Evolutionary conservation across 352 stramenopile genomes (phyloP).

Genomic region (Albugo candida): DNA sequence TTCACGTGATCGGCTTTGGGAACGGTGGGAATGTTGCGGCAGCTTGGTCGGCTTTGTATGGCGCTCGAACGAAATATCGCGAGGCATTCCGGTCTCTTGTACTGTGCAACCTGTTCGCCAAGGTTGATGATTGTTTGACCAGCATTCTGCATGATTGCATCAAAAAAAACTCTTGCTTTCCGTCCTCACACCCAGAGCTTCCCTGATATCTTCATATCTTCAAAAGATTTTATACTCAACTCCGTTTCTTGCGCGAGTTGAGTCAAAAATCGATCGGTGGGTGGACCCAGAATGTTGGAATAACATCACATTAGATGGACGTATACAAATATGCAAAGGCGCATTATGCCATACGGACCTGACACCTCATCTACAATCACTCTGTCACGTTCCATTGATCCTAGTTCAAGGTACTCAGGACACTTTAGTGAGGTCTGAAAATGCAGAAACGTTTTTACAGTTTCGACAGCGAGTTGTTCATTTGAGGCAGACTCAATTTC

Average conservation of each 20-base stretch:
- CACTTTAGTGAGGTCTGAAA: conserved; percentile 66
- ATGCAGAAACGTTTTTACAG: conserved; percentile 73
- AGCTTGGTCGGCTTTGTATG: conserved; percentile 35
- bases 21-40: conserved; percentile 75
- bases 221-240: conserved; percentile 85
- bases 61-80: conserved; percentile 15
- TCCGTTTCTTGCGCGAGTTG: conserved; percentile 32
- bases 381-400: conserved; percentile 46
- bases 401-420: conserved; percentile 82
- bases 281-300: conserved; percentile 41
- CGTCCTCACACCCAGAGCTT: conserved; percentile 58
- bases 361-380: conserved; percentile 19
- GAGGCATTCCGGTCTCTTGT: conserved; percentile 46
- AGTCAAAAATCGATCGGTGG: conserved; percentile 51
- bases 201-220: conserved; percentile 70
- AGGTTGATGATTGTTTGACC: conserved; percentile 51
- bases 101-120: conserved; percentile 72
- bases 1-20: conserved; percentile 79
- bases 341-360: conserved; percentile 65
- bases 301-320: conserved; percentile 75
- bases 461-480: too few relatives aligned
- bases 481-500: conserved; percentile 16
- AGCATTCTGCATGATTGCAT: conserved; percentile 59
- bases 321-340: conserved; percentile 59
- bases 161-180: conserved; percentile 70